Evolutionary conservation across 441 rosid genomes (phyloP).

Genomic region (Raphanus hybrid): DNA sequence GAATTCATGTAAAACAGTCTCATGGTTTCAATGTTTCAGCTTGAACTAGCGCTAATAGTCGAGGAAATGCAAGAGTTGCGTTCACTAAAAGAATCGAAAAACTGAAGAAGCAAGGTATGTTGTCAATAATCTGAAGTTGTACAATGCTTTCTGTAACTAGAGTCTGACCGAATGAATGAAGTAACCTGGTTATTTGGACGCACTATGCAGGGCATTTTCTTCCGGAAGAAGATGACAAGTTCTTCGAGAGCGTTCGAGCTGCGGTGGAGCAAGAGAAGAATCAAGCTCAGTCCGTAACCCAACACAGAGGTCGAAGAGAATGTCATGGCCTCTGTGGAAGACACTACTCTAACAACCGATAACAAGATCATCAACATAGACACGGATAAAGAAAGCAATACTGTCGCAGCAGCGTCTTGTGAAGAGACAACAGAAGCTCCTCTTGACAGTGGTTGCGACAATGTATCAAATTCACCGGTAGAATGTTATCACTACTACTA

Average conservation of each 20-base stretch:
- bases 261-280: conserved; percentile 95
- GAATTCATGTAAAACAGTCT: neutral
- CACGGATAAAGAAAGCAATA: conserved; percentile 35
- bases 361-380: conserved; percentile 32
- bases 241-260: conserved; percentile 87
- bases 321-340: conserved; percentile 68
- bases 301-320: conserved; percentile 68
- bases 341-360: conserved; percentile 48
- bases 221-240: conserved; percentile 92
- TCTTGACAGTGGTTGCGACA: conserved; percentile 49
- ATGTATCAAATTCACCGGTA: conserved; percentile 64
- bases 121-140: neutral
- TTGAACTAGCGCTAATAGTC: conserved; percentile 81
- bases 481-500: conserved; percentile 90
- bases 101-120: conserved; percentile 88
- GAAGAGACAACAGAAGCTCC: conserved; percentile 46
- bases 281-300: conserved; percentile 64
- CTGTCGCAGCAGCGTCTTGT: conserved; percentile 39
- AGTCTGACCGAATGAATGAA: neutral
- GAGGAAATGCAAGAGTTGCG: conserved; percentile 85
- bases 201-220: conserved; percentile 82
- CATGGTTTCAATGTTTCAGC: conserved; percentile 54
- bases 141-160: neutral
- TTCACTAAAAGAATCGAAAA: conserved; percentile 75
- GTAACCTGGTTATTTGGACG: conserved; percentile 19